Evolutionary conservation across 371 early-diverging fungal species (phyloP), one percentile per base, ranked within the genome.

Genomic region (Syncephalis fuscata): DNA sequence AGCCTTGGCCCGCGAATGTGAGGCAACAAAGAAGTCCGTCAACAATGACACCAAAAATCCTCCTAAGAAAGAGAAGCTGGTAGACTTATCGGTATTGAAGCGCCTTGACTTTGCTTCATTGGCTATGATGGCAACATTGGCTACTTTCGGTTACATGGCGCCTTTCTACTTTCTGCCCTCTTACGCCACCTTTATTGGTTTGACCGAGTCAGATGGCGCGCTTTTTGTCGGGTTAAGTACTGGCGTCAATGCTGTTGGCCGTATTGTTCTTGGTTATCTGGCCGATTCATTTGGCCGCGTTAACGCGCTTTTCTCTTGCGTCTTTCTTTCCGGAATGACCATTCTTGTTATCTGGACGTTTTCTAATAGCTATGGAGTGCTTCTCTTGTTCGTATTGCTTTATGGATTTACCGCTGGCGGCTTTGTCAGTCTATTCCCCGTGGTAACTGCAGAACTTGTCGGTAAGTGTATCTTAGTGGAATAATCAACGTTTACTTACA

Each of bases 321-420:
- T 71, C 1, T 48, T 62, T 17, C 40, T 70, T 9, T 61, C 71
- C 7, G 44, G 72, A 0, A 59, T 67, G 42, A 59, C 70, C 2
- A 46, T 79, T 4, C 54, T 80, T 22, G 46, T 80, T 11, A 49
- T 61, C 46, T 84, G 85, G 85, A 59, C 75, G 25, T 55, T 80
- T 58, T 59, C 73, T 17, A 48, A 60, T 43, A 48, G 57, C 9
- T 68, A 66, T 40, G 58, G 60, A 0, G 58, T 64, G 2, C 55
- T 74, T 19, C 46, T 70, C 36, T 51, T 66, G 3, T 77, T 77
- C 49, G 65, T 69, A n/a, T 38, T 76, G 11, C 43, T 70, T 38
- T 79, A 73, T 44, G 80, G 80, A 1, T 52, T 78, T 37, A 65
- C 71, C 45, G 65, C 74, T 22, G 82, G 79, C 8, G 74, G 72